Percentiles rank a stretch among this genome's conserved stretches.
These are phyloP conservation scores for Pyrus bretschneideri DNA, from an alignment of 306 rosid species.

Conservation along the genomic window DNA sequence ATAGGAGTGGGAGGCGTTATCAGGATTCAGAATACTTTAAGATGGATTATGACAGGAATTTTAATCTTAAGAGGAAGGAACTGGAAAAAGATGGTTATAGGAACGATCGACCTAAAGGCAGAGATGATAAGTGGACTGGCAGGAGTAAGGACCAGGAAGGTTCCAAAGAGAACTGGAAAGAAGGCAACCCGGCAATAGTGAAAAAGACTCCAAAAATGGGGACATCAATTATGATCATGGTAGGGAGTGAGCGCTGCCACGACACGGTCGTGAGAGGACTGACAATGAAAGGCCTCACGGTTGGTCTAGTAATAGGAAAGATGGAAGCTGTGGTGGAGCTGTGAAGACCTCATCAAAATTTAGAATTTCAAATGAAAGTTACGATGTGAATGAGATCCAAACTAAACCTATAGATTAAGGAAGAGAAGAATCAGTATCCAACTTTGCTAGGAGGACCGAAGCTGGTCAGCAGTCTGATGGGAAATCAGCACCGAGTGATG, in stretches of 20 bases:
- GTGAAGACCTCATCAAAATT: constrained; percentile 84
- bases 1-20: constrained; percentile 55
- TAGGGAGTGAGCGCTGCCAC: constrained; percentile 88
- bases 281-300: constrained; percentile 88
- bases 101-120: constrained; percentile 74
- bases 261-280: constrained; percentile 78
- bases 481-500: constrained; percentile 58
- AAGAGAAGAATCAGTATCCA: constrained; percentile 59
- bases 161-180: constrained; percentile 85
- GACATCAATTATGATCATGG: constrained; percentile 57
- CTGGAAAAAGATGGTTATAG: constrained; percentile 59
- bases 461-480: constrained; percentile 48
- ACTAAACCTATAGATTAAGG: constrained; percentile 76
- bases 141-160: constrained; percentile 76
- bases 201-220: constrained; percentile 67
- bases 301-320: constrained; percentile 78
- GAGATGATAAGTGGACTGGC: constrained; percentile 73
- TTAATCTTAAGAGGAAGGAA: constrained; percentile 65
- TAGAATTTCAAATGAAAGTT: constrained; percentile 85
- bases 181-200: constrained; percentile 50
- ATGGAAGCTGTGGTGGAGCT: constrained; percentile 82
- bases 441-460: constrained; percentile 56
- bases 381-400: constrained; percentile 96
- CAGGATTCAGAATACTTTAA: constrained; percentile 63
- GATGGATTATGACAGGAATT: constrained; percentile 58